Base-by-base conservation (phyloP, 768 basidiomycete species). In the Termitomyces bulborhizus region DNA sequence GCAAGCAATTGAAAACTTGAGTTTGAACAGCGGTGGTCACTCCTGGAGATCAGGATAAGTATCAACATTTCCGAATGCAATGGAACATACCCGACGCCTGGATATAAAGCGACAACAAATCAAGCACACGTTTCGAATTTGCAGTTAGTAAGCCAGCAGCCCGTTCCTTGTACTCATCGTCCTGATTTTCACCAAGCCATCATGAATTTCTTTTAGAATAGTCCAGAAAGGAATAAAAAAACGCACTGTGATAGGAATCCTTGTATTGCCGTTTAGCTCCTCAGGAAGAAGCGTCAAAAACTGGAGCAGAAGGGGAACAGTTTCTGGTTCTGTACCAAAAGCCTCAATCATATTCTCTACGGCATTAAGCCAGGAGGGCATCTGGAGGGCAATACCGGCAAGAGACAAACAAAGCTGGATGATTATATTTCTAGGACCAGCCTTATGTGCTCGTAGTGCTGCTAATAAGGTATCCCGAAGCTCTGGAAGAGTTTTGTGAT, bases 221-320 rank as follows among this genome's bases (percentile, higher is more conserved):
- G 52, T 26, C 26, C 41, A 34, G 2, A 3, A 50, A 47, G 48
- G 21, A 6, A 29, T 4, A 37, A 42, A 7, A 7, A 39, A 39
- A 79, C 93, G 65, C 62, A 96, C 95, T 48, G 90, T 88, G 41
- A 97, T 71, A 0, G 93, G 92, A 62, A 98, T 92, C 73, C 82
- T 88, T 11, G 86, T 82, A 69, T 98, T 98, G 46, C 80, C 79
- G 50, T 77, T 79, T 41, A 92, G 66, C 71, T 98, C 97, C 69
- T 98, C 95, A 6, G 96, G 95, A 31, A 98, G 78, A 24, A 94
- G 73, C 2, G 90, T 90, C 66, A 99, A 68, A 70, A 98, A 98
- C 66, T 95, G 88, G 55, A 99, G 70, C 58, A 99, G 69, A 4
- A 85, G 83, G 0, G 87, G 85, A 3, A 98, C 97, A 18, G 85